These are phyloP conservation scores for Dictyostelium purpureum DNA, from an alignment of 78 protist species.

Conservation along the genomic window DNA sequence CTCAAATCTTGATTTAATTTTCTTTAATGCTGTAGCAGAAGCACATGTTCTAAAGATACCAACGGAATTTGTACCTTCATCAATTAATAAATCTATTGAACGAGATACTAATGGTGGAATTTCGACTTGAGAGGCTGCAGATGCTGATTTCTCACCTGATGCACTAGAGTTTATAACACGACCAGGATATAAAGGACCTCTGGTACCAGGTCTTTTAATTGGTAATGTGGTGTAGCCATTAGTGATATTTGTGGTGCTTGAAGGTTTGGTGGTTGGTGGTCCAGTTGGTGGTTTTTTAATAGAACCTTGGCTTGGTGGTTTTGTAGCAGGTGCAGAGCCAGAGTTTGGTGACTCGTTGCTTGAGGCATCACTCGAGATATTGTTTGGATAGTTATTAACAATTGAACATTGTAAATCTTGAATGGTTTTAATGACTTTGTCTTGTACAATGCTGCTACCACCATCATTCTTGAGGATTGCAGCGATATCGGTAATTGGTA, in stretches of 20 bases:
- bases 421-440: conserved; percentile 20
- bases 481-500: conserved; percentile 30
- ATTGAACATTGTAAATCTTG: conserved; percentile 19
- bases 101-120: conserved; percentile 49
- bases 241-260: background rate
- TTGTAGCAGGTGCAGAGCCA: background rate
- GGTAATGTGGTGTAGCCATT: background rate
- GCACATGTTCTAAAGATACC: conserved; percentile 80
- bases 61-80: conserved; percentile 35
- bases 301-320: background rate
- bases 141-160: background rate
- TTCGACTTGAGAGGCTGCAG: background rate
- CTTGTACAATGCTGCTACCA: background rate
- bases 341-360: background rate
- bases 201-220: conserved; percentile 24
- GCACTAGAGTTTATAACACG: background rate
- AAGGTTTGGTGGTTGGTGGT: background rate
- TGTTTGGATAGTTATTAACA: background rate
- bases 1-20: conserved; percentile 56
- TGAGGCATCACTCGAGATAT: background rate
- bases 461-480: conserved; percentile 11
- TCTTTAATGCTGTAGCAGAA: conserved; percentile 18
- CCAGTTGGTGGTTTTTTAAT: conserved; percentile 6
- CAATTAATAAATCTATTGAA: conserved; percentile 31
- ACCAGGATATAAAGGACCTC: conserved; percentile 76